Percentiles rank a stretch among this genome's conserved stretches.
Evolutionary conservation across 352 stramenopile genomes (phyloP).

Genomic region (Hyaloperonospora brassicae): DNA sequence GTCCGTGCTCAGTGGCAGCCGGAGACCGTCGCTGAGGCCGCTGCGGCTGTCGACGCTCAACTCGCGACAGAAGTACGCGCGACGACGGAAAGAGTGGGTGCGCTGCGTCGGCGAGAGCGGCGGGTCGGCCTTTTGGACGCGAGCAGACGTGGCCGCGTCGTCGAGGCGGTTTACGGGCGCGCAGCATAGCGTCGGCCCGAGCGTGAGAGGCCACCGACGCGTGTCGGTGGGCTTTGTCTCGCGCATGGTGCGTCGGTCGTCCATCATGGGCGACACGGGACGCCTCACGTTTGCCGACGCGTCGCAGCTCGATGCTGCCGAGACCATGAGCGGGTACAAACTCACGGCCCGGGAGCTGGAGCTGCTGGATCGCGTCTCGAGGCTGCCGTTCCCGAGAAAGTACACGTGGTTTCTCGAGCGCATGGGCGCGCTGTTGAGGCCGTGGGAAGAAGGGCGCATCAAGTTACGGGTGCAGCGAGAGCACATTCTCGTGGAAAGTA

Average conservation of each 20-base stretch:
- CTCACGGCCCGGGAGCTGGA: constrained; percentile 49
- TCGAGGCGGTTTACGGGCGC: constrained; percentile 20
- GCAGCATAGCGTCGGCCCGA: background rate
- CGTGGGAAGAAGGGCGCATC: constrained; percentile 77
- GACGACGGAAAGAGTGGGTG: constrained; percentile 77
- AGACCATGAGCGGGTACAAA: constrained; percentile 57
- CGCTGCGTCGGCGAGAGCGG: constrained; percentile 54
- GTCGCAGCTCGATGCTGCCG: constrained; percentile 47
- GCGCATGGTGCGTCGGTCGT: constrained; percentile 52
- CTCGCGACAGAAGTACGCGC: constrained; percentile 62
- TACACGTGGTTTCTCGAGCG: constrained; percentile 81
- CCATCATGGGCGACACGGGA: constrained; percentile 40
- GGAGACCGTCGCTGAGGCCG: constrained; percentile 14
- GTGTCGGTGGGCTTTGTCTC: constrained; percentile 67
- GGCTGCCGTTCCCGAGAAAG: constrained; percentile 67
- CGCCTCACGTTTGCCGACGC: constrained; percentile 62
- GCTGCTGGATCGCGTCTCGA: constrained; percentile 54
- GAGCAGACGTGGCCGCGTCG: constrained; percentile 35
- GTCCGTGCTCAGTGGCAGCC: constrained; percentile 17
- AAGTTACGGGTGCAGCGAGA: constrained; percentile 70
- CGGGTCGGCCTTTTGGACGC: constrained; percentile 57
- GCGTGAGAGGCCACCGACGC: constrained; percentile 12
- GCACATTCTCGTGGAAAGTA: constrained; percentile 68
- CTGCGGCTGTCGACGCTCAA: constrained; percentile 59
- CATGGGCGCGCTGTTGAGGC: constrained; percentile 51